Evolutionary conservation across 805 yeast species (phyloP).

Genomic region (Torulaspora gathmanii): DNA sequence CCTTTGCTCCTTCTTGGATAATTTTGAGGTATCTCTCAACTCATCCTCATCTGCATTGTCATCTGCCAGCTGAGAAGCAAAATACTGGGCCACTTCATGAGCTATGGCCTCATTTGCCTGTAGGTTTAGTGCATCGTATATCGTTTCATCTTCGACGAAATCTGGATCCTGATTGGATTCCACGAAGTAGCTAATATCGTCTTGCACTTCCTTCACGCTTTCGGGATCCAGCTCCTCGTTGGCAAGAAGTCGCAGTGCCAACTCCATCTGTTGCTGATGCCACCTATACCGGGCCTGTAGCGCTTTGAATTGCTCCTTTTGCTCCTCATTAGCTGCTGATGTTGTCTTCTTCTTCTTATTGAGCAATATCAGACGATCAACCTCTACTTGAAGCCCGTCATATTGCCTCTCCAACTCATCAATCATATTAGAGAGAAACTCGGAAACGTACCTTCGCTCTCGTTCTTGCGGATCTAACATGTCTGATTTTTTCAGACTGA

Average conservation of each 20-base stretch:
- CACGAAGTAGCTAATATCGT: conserved; percentile 86
- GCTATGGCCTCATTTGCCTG: conserved; percentile 53
- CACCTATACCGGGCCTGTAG: conserved; percentile 65
- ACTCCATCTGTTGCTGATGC: conserved; percentile 78
- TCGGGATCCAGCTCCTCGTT: conserved; percentile 79
- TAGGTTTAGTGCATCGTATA: conserved; percentile 77
- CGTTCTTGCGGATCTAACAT: conserved; percentile 71
- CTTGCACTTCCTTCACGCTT: conserved; percentile 67
- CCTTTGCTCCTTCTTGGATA: conserved; percentile 35
- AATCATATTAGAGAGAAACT: conserved; percentile 61
- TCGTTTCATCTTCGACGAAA: conserved; percentile 90
- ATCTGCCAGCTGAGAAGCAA: conserved; percentile 31
- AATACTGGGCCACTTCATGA: conserved; percentile 44
- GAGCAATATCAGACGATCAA: conserved; percentile 29
- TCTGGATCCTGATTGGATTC: conserved; percentile 89
- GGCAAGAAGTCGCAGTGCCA: conserved; percentile 69
- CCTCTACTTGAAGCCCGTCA: conserved; percentile 64
- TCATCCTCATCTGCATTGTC: conserved; percentile 23
- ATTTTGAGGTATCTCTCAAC: conserved; percentile 21
- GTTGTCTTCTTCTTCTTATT: conserved; percentile 35
- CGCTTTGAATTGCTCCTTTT: conserved; percentile 51
- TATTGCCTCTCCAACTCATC: conserved; percentile 80
- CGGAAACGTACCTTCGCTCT: conserved; percentile 68
- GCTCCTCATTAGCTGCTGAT: conserved; percentile 31
- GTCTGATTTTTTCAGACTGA: conserved; percentile 69